Evolutionary conservation across 2,329 filamentous ascomycete species (phyloP), one percentile per base, ranked within the genome.

Genomic region (Balansia obtecta): DNA sequence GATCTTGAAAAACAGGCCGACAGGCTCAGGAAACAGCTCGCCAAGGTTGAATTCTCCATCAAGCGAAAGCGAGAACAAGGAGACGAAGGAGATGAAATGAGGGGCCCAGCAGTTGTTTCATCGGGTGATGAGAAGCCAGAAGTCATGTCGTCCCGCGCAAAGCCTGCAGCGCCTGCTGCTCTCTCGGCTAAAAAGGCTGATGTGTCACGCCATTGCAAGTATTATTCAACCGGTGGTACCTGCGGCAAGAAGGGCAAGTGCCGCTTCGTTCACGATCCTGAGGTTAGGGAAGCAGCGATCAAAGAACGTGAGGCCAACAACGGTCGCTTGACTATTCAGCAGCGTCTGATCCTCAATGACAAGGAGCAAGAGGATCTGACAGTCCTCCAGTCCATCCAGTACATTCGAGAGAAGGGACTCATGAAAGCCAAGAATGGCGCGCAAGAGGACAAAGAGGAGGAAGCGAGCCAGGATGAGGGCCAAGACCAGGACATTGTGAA

Each of bases 161-260:
- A 60, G 22, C 57, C 63, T 38, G 58, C 60, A 11, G 57, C 58
- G 9, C 51, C 62, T 56, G 59, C 65, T 54, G 63, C 75, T 50
- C 68, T 75, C 56, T 67, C 75, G 56, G 64, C 74, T 54, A 72
- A 76, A 64, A 73, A 76, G 61, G 79, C 80, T 46, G 80, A 83
- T 59, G 73, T 81, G 41, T 74, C 77, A 47, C 79, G 77, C 55
- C 80, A 83, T 60, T 85, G 81, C 76, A 85, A 85, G 67, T 85
- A 85, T 65, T 85, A 77, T 62, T 82, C 80, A 39, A 84, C 80
- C 48, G 81, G 81, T 56, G 81, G 81, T 53, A 81, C 73, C 52
- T 85, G 81, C 66, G 81, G 80, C 48, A 85, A 85, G 74, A 83
- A 83, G 75, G 79, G 79, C 79, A 84, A 84, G 79, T 85, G 81